These are phyloP conservation scores for Globisporangium parvum DNA, from an alignment of 352 stramenopile species.

Conservation along the genomic window DNA sequence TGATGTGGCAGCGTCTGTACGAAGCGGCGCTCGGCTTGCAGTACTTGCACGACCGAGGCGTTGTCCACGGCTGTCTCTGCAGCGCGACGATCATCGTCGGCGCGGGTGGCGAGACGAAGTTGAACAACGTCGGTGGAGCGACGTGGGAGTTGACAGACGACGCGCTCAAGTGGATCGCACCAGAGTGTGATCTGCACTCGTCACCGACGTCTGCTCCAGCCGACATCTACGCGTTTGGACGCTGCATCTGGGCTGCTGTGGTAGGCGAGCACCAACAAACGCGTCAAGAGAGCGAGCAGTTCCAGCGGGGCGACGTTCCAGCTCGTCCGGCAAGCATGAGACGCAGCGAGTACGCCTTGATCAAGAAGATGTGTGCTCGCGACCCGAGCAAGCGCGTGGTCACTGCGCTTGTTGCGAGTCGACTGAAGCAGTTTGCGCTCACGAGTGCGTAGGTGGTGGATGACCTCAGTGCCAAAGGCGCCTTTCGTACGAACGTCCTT, in stretches of 20 bases:
- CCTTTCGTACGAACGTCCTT: too few species aligned
- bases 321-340: constrained; percentile 1
- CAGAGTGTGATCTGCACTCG: too few species aligned
- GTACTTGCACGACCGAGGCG: constrained; percentile 20
- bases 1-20: constrained; percentile 12
- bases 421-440: too few species aligned
- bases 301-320: too few species aligned
- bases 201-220: constrained; percentile 1
- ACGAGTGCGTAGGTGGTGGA: too few species aligned
- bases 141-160: too few species aligned
- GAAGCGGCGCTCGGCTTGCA: constrained; percentile 23
- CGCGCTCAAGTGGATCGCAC: too few species aligned
- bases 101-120: constrained; percentile 10
- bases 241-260: constrained; percentile 14
- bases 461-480: too few species aligned
- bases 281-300: too few species aligned
- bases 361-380: neutral
- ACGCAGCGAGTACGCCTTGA: constrained; percentile 1
- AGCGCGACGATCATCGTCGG: constrained; percentile 9
- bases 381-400: neutral
- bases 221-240: constrained; percentile 24
- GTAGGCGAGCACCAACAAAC: neutral
- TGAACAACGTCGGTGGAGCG: constrained; percentile 5
- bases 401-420: too few species aligned
- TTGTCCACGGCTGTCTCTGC: constrained; percentile 15